Percentiles rank a stretch among this genome's conserved stretches.
Conservation (phyloP, 2,329 filamentous ascomycete genomes). For the Monosporascus sp. region DNA sequence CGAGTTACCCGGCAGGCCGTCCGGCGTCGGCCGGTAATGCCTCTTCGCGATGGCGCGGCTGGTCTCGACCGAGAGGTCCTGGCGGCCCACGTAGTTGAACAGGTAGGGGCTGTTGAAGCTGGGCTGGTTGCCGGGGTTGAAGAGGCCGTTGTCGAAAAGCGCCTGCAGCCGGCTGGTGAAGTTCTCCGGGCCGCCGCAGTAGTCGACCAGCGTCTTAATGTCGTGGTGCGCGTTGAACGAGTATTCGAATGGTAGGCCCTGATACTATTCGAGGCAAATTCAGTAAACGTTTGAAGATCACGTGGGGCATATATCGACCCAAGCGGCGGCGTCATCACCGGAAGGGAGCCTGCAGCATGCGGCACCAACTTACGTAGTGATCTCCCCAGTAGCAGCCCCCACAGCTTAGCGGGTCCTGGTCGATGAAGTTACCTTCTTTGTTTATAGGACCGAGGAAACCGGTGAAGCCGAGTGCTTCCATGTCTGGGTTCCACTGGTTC, state of each 20-base stretch:
- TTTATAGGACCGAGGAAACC: constrained; percentile 61
- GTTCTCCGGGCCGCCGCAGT: constrained; percentile 47
- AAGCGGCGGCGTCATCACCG: too few relatives aligned
- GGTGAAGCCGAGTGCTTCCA: constrained; percentile 52
- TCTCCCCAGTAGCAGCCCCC: constrained; percentile 63
- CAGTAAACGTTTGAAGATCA: too few relatives aligned
- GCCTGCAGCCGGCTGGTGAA: constrained; percentile 56
- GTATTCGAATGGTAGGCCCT: constrained; percentile 60
- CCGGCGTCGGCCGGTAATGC: constrained; percentile 49
- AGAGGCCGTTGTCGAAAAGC: constrained; percentile 55
- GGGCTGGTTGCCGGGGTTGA: constrained; percentile 64
- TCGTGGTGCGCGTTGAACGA: constrained; percentile 67
- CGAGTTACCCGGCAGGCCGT: constrained; percentile 62
- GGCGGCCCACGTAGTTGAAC: constrained; percentile 61
- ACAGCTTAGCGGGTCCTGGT: constrained; percentile 53
- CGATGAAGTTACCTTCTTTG: constrained; percentile 43
- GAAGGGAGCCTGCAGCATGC: not conserved
- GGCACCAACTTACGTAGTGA: constrained; percentile 29
- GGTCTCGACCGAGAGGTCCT: constrained; percentile 54
- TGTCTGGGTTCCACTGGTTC: constrained; percentile 62
- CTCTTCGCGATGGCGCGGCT: constrained; percentile 53
- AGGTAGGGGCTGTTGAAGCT: constrained; percentile 63
- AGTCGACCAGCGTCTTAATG: constrained; percentile 45
- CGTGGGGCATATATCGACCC: too few relatives aligned
- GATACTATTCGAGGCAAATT: constrained; percentile 31